Evolutionary conservation across 1,284 basidiomycete genomes (phyloP).

Genomic region (Cutaneotrichosporon mucoides): DNA sequence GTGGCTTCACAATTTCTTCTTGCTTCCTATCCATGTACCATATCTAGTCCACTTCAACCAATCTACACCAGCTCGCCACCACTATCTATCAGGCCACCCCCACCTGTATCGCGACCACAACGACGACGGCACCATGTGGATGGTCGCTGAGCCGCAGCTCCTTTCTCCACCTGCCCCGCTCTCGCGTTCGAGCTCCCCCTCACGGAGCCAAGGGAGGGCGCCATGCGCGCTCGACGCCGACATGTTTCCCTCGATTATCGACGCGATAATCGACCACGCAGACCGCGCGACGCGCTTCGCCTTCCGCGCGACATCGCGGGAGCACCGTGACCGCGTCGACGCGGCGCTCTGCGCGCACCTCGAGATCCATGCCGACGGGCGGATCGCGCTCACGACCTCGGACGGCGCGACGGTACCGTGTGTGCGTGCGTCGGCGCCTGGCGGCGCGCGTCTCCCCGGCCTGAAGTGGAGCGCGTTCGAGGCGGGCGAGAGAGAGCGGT

Average conservation of each 20-base stretch:
- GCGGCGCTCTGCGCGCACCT: background rate
- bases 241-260: slow-evolving; percentile 9
- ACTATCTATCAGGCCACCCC: too few relatives aligned
- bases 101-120: too few relatives aligned
- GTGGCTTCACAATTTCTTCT: too few relatives aligned
- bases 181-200: too few relatives aligned
- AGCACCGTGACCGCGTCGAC: slow-evolving; percentile 2
- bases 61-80: too few relatives aligned
- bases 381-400: background rate
- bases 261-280: slow-evolving; percentile 5
- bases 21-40: too few relatives aligned
- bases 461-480: slow-evolving; percentile 6
- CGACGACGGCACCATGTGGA: too few relatives aligned
- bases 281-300: background rate
- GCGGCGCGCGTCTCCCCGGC: slow-evolving; percentile 6
- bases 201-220: background rate
- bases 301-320: slow-evolving; percentile 4
- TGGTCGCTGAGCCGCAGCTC: too few relatives aligned
- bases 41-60: too few relatives aligned
- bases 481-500: background rate
- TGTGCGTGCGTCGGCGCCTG: background rate
- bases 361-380: background rate
- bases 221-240: background rate
- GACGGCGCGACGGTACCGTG: background rate
- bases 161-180: too few relatives aligned